Evolutionary conservation across 495 filamentous ascomycete species (phyloP).

Genomic region (Neurospora hispaniola): DNA sequence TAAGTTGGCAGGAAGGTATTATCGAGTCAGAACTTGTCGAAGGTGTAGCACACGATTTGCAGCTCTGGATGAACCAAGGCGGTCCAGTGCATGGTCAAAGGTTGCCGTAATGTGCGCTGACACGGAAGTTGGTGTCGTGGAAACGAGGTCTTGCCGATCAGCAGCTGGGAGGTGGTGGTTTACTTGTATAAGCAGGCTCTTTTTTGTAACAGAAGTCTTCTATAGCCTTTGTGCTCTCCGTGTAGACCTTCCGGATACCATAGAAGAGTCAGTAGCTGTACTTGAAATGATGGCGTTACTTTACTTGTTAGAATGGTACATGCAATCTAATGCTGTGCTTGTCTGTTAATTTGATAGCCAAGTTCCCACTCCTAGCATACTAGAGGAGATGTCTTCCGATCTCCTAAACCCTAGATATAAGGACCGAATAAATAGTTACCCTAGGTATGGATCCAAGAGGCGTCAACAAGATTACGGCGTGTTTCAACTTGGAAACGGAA

Average conservation of each 20-base stretch:
- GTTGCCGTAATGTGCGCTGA: not conserved
- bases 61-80: conserved; percentile 13
- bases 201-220: not conserved
- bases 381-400: too few species aligned
- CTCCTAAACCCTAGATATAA: too few species aligned
- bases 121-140: not conserved
- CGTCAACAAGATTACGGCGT: too few species aligned
- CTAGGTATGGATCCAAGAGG: too few species aligned
- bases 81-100: not conserved
- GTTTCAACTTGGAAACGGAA: too few species aligned
- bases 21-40: conserved; percentile 17
- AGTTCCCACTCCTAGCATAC: too few species aligned
- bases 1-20: conserved; percentile 24
- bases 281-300: not conserved
- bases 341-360: too few species aligned
- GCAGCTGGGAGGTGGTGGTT: not conserved
- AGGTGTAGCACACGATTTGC: conserved; percentile 19
- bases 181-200: not conserved
- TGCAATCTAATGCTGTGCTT: too few species aligned
- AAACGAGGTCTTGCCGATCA: not conserved
- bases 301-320: not conserved
- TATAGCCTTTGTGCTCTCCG: not conserved
- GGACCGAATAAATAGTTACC: too few species aligned
- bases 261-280: not conserved
- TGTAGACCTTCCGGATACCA: not conserved